Percentiles rank a stretch among this genome's conserved stretches.
Evolutionary conservation across 2,329 filamentous ascomycete genomes (phyloP).

Genomic region (Hysterium pulicare): DNA sequence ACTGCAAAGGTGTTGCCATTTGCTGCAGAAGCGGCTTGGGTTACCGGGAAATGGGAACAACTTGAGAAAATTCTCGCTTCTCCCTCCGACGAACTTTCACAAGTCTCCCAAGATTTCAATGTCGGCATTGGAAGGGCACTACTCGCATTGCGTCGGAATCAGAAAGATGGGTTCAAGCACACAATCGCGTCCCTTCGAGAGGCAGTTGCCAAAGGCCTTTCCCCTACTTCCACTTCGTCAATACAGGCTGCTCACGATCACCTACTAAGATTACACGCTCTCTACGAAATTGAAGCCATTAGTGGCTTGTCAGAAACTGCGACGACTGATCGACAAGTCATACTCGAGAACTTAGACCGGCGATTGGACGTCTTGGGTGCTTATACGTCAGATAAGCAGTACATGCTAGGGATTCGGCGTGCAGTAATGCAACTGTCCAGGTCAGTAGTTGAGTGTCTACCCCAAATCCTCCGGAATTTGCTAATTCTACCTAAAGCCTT

Average conservation of each 20-base stretch:
- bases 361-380: constrained; percentile 88
- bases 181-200: constrained; percentile 65
- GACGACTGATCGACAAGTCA: constrained; percentile 27
- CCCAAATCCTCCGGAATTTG: constrained; percentile 8
- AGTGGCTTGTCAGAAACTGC: constrained; percentile 43
- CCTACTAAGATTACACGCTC: constrained; percentile 80
- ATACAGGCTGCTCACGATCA: constrained; percentile 79
- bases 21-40: constrained; percentile 89
- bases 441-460: constrained; percentile 43
- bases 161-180: constrained; percentile 52
- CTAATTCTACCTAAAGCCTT: constrained; percentile 30
- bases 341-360: constrained; percentile 60
- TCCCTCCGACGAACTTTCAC: constrained; percentile 39
- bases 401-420: constrained; percentile 78
- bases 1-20: constrained; percentile 65
- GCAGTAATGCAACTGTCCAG: constrained; percentile 79
- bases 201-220: constrained; percentile 70
- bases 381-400: constrained; percentile 90
- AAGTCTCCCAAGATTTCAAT: constrained; percentile 67
- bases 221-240: constrained; percentile 72
- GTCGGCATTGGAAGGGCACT: constrained; percentile 70
- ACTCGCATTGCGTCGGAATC: constrained; percentile 55
- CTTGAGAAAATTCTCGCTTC: constrained; percentile 60
- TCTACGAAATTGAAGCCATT: constrained; percentile 83
- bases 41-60: constrained; percentile 75